phyloP scores from a whole-genome alignment of 345 rosid genomes.

The Eutrema yunnanense region DNA sequence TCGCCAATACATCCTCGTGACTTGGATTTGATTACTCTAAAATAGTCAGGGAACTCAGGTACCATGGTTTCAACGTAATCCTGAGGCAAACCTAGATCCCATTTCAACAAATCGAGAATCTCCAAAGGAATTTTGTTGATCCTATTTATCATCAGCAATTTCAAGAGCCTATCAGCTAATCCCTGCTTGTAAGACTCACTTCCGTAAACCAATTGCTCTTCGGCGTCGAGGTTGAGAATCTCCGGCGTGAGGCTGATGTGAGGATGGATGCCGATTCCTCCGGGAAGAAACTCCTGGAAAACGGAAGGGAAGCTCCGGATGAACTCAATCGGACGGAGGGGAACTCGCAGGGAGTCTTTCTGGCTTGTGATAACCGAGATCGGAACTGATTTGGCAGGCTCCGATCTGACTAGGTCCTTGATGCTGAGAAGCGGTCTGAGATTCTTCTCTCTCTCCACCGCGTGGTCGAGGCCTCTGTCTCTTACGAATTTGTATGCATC shows the following conservation, averaged over 20 bases:
- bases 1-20: conserved; percentile 20
- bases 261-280: conserved; percentile 67
- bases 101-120: conserved; percentile 53
- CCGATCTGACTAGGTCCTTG: conserved; percentile 72
- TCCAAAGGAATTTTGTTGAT: conserved; percentile 51
- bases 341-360: conserved; percentile 52
- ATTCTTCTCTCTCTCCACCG: conserved; percentile 78
- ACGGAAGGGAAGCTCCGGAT: conserved; percentile 67
- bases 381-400: conserved; percentile 88
- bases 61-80: conserved; percentile 46
- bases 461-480: conserved; percentile 98
- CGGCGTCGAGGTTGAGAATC: conserved; percentile 66
- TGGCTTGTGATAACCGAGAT: conserved; percentile 49
- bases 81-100: conserved; percentile 84
- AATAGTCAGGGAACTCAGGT: conserved; percentile 81
- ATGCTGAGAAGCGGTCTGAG: conserved; percentile 55
- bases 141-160: conserved; percentile 64
- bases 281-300: conserved; percentile 72
- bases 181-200: conserved; percentile 56
- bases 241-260: conserved; percentile 78
- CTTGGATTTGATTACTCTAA: conserved; percentile 39
- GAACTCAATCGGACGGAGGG: conserved; percentile 85
- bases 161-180: conserved; percentile 66
- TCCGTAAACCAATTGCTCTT: conserved; percentile 76
- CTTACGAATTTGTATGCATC: conserved; percentile 43